Percentiles rank a stretch among this genome's conserved stretches.
Conservation (phyloP, 305 asterid genomes). For the Fraxinus nigra region DNA sequence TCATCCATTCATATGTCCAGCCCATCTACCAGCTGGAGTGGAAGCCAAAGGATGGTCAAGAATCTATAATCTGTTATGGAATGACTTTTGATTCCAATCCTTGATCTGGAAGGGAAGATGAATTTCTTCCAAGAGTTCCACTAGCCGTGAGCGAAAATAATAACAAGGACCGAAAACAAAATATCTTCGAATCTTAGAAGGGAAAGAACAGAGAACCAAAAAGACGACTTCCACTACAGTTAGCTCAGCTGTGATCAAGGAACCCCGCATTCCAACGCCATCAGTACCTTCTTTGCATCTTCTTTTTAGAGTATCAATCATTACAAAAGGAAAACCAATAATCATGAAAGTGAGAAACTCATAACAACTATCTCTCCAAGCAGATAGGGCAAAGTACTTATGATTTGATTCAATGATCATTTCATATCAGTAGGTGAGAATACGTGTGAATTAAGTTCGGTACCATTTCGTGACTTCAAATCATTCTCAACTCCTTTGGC, state of each 20-base stretch:
- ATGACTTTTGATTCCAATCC: neutral
- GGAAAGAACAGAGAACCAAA: neutral
- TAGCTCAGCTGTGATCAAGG: neutral
- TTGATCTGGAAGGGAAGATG: neutral
- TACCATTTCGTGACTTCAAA: neutral
- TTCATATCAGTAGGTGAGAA: neutral
- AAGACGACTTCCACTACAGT: neutral
- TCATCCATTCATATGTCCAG: neutral
- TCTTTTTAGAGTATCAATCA: neutral
- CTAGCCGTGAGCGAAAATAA: neutral
- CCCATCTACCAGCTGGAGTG: neutral
- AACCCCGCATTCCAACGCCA: neutral
- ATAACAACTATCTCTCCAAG: neutral
- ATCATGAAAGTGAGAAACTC: neutral
- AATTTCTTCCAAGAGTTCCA: neutral
- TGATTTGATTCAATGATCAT: neutral
- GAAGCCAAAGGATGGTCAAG: neutral
- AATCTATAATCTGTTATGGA: neutral
- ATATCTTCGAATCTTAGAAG: neutral
- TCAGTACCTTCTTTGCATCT: neutral
- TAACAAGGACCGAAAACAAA: neutral
- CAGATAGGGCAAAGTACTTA: neutral
- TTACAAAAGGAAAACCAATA: neutral
- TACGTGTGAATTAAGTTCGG: neutral
- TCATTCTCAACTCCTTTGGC: constrained; percentile 2